phyloP scores from a whole-genome alignment of 768 basidiomycete genomes.

The Pisolithus albus region DNA sequence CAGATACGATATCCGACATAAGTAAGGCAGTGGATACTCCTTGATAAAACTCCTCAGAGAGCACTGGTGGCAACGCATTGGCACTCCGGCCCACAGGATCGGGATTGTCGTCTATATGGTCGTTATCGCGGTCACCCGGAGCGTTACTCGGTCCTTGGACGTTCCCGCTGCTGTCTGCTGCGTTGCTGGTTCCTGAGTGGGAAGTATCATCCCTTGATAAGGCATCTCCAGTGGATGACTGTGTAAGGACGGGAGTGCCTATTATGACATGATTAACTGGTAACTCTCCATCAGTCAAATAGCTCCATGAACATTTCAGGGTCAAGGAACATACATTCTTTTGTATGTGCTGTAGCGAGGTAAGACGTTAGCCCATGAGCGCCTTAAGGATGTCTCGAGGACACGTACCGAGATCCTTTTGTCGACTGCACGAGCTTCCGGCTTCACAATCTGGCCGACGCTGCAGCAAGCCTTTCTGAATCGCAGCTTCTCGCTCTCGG shows the following conservation, averaged over 20 bases:
- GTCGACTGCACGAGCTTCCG: conserved; percentile 50
- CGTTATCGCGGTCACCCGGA: too few species aligned
- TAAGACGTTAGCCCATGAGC: too few species aligned
- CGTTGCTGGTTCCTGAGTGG: neutral
- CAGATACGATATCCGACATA: neutral
- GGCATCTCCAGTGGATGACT: neutral
- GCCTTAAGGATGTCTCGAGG: too few species aligned
- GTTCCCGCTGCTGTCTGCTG: neutral
- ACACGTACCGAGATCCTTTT: conserved; percentile 59
- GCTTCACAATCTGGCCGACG: conserved; percentile 64
- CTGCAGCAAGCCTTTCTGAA: conserved; percentile 47
- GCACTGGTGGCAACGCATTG: neutral
- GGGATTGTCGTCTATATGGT: neutral
- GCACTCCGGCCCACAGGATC: neutral
- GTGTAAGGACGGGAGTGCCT: neutral
- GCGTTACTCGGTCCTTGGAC: neutral
- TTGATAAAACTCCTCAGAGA: neutral
- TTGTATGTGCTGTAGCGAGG: conserved; percentile 51
- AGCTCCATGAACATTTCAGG: neutral
- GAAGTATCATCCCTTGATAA: neutral
- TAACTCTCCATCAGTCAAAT: neutral
- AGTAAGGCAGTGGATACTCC: neutral
- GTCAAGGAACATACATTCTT: conserved; percentile 56
- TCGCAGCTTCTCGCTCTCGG: conserved; percentile 65
- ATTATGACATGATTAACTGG: conserved; percentile 36